A percentile compares a stretch with the other conserved stretches of the same genome.
Conservation (phyloP, 2,329 filamentous ascomycete genomes). For the Karstenula rhodostoma region DNA sequence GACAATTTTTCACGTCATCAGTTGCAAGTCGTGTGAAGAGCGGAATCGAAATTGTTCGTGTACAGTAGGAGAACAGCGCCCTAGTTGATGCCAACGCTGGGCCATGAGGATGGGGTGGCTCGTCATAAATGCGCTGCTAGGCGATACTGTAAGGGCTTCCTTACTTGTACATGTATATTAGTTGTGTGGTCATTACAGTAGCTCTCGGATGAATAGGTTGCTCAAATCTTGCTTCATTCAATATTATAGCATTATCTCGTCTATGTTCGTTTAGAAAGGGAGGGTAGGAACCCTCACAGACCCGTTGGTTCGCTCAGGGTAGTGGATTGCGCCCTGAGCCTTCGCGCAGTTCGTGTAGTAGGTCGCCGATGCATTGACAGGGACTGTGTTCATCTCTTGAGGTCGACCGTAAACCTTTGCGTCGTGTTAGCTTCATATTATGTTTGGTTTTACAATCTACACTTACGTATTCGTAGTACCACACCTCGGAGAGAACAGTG, state of each 20-base stretch:
- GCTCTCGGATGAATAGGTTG: too few species aligned
- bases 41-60: too few species aligned
- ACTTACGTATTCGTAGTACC: slow-evolving; percentile 70
- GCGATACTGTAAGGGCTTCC: too few species aligned
- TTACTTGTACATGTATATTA: too few species aligned
- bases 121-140: too few species aligned
- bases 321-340: slow-evolving; percentile 61
- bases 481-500: slow-evolving; percentile 68
- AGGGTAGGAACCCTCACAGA: slow-evolving; percentile 43
- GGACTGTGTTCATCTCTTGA: slow-evolving; percentile 60
- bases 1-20: too few species aligned
- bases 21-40: too few species aligned
- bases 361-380: slow-evolving; percentile 58
- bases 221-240: background rate
- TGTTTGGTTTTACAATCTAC: background rate
- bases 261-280: slow-evolving; percentile 27
- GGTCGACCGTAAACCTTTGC: slow-evolving; percentile 58
- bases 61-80: too few species aligned
- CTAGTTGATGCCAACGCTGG: too few species aligned
- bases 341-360: slow-evolving; percentile 64
- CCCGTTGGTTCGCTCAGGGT: slow-evolving; percentile 60
- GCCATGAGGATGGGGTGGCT: too few species aligned
- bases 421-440: slow-evolving; percentile 8
- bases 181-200: too few species aligned
- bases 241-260: slow-evolving; percentile 2